These are phyloP conservation scores for Chrysoporthe puriensis DNA, from an alignment of 2,329 filamentous ascomycete genomes.

Conservation along the genomic window DNA sequence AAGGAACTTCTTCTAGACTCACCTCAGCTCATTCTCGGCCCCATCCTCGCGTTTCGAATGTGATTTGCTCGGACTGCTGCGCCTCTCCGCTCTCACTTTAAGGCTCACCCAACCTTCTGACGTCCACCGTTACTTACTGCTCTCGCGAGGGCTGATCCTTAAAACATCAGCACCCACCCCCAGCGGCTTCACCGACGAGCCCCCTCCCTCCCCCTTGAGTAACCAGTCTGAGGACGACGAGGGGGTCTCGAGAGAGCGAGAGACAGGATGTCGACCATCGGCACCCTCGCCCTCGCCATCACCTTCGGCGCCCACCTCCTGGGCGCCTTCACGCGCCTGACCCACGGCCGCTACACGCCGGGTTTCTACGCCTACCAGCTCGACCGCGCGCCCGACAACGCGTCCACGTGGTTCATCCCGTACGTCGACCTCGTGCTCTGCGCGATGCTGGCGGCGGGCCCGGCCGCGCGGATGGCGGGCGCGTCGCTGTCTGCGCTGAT, in stretches of 20 bases:
- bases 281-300: constrained; percentile 11
- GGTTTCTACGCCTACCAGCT: constrained; percentile 34
- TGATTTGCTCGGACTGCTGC: background rate
- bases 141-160: background rate
- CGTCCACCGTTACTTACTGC: background rate
- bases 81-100: background rate
- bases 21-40: constrained; percentile 4
- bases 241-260: background rate
- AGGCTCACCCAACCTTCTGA: background rate
- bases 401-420: constrained; percentile 30
- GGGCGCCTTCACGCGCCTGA: constrained; percentile 32
- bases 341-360: constrained; percentile 32
- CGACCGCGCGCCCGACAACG: constrained; percentile 32
- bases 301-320: constrained; percentile 26
- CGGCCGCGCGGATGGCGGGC: constrained; percentile 13
- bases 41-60: constrained; percentile 5
- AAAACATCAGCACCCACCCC: background rate
- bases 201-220: too few species aligned
- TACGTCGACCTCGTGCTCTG: constrained; percentile 29
- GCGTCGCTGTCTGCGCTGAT: constrained; percentile 23
- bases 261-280: constrained; percentile 1
- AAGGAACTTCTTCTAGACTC: background rate
- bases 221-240: background rate
- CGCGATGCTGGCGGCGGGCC: constrained; percentile 22
- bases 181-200: background rate